Conservation (phyloP, 441 rosid species). For the Capsella rubella region DNA sequence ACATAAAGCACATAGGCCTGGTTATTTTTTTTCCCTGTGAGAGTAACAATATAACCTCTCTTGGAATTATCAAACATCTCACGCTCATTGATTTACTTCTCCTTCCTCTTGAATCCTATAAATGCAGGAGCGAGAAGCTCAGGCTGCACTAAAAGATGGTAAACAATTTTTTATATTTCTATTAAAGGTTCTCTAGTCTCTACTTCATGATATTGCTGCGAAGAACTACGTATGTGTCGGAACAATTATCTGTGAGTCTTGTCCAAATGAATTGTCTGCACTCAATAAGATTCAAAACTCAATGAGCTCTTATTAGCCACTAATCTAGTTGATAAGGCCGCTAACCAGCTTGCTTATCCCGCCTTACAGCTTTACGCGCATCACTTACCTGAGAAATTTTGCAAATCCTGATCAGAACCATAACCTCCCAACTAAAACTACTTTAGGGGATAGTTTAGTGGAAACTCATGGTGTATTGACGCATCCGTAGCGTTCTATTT, state of each 20-base stretch:
- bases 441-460: slow-evolving; percentile 4
- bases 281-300: slow-evolving; percentile 20
- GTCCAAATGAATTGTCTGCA: slow-evolving; percentile 2
- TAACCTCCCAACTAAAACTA: background rate
- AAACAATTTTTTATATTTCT: slow-evolving; percentile 28
- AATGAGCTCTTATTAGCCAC: background rate
- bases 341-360: slow-evolving; percentile 25
- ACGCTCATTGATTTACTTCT: slow-evolving; percentile 20
- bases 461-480: slow-evolving; percentile 22
- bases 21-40: slow-evolving; percentile 12
- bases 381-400: slow-evolving; percentile 10
- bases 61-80: slow-evolving; percentile 17
- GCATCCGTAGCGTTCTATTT: slow-evolving; percentile 11
- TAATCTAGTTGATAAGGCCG: slow-evolving; percentile 22
- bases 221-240: background rate
- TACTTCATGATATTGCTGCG: slow-evolving; percentile 19
- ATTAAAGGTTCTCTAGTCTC: slow-evolving; percentile 17
- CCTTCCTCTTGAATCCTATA: slow-evolving; percentile 30
- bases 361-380: slow-evolving; percentile 4
- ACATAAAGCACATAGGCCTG: background rate
- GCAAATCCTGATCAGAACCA: background rate
- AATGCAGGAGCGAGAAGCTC: slow-evolving; percentile 70
- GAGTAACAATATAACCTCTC: slow-evolving; percentile 24
- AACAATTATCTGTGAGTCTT: slow-evolving; percentile 17
- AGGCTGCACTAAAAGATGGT: slow-evolving; percentile 79